Conservation (phyloP, 768 basidiomycete species). For the Suillus placidus region DNA sequence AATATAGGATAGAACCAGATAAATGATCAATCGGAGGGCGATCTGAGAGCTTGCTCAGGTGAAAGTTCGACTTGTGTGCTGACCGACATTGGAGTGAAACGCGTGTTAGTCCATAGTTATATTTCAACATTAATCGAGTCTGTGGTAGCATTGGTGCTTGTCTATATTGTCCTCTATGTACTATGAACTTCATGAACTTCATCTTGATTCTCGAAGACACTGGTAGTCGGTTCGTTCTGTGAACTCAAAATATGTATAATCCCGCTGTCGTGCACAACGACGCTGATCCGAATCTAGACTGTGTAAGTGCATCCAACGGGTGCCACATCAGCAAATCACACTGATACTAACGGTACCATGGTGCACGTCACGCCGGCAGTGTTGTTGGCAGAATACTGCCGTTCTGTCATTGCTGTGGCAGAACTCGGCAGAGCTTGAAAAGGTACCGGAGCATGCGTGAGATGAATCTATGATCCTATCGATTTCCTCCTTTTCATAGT, state of each 20-base stretch:
- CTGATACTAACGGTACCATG: no score
- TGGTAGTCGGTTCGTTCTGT: background rate
- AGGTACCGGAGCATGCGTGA: no score
- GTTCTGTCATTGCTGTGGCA: no score
- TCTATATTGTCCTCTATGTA: background rate
- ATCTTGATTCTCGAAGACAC: background rate
- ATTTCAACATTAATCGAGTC: background rate
- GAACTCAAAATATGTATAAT: background rate
- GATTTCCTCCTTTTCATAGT: no score
- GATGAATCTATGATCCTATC: no score
- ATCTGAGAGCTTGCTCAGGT: background rate
- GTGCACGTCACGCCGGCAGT: no score
- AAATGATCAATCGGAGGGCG: background rate
- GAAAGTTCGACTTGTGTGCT: background rate
- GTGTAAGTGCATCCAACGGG: background rate
- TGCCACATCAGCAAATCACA: no score
- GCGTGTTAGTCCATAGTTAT: background rate
- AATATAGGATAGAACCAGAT: constrained; percentile 1
- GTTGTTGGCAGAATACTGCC: no score
- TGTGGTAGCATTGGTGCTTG: background rate
- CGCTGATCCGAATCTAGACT: background rate
- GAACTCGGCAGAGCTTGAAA: no score
- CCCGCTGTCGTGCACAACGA: background rate
- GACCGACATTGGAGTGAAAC: background rate
- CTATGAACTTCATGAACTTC: background rate